A percentile compares a stretch with the other conserved stretches of the same genome.
Evolutionary conservation across 2,329 filamentous ascomycete genomes (phyloP).

Genomic region (Leptographium lundbergii): DNA sequence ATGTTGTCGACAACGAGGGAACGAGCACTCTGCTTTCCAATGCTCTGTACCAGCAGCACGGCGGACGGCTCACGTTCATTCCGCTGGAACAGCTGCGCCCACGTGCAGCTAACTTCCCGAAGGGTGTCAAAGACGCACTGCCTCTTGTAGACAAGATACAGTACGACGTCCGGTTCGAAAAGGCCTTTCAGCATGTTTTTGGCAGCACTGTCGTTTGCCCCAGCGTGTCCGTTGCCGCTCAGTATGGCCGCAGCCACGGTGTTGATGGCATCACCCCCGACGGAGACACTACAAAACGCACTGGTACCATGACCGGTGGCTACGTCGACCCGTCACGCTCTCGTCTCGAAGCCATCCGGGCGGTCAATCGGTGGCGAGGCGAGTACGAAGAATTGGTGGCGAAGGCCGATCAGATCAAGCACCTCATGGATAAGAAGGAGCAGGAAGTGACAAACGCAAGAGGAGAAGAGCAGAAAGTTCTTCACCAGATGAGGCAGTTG

Average conservation of each 20-base stretch:
- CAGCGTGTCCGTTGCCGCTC: constrained; percentile 71
- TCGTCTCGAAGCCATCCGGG: constrained; percentile 70
- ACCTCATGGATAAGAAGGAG: constrained; percentile 64
- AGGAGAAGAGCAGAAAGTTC: constrained; percentile 69
- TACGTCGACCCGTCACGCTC: constrained; percentile 81
- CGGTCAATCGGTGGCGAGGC: constrained; percentile 60
- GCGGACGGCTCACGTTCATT: constrained; percentile 88
- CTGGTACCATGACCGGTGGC: constrained; percentile 88
- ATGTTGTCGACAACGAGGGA: constrained; percentile 83
- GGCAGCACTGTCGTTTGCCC: constrained; percentile 91
- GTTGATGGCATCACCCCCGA: constrained; percentile 90
- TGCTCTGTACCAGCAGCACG: constrained; percentile 62
- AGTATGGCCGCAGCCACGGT: constrained; percentile 85
- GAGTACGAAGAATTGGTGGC: constrained; percentile 57
- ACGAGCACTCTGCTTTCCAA: constrained; percentile 76
- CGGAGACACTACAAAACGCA: constrained; percentile 88
- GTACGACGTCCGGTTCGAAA: constrained; percentile 65
- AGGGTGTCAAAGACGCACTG: constrained; percentile 67
- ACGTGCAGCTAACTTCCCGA: constrained; percentile 62
- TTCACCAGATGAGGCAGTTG: constrained; percentile 64
- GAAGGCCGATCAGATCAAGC: constrained; percentile 52
- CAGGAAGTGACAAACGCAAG: constrained; percentile 83
- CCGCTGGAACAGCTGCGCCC: constrained; percentile 72
- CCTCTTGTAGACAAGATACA: constrained; percentile 75
- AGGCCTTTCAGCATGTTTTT: constrained; percentile 88